Base-by-base conservation (phyloP, 2,329 filamentous ascomycete genomes). In the Mycosphaerelloides madeirae region DNA sequence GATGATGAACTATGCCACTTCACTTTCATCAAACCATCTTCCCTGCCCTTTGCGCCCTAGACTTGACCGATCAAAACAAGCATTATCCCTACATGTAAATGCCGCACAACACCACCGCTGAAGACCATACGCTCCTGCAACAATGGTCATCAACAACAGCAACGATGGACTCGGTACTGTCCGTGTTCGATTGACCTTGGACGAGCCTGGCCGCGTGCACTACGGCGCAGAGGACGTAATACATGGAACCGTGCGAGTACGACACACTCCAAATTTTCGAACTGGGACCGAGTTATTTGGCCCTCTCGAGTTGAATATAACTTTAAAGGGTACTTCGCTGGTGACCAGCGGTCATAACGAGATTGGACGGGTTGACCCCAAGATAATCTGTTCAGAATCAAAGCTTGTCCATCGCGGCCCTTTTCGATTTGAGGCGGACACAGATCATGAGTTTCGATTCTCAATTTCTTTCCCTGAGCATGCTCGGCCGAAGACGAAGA, bases 211-310 rank as follows among this genome's bases (percentile, higher is more conserved):
- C 4, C 44, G 43, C n/a, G 25, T 50, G 4, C 44, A 53, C 38
- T 48, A 50, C 41, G 50, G 50, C 6, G 32, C 38, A n/a, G 44
- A 44, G 7, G 36, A 48, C 29, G 41, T 44, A 13, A 37, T 53
- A n/a, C 29, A 11, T 19, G 50, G 50, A 18, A 40, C 38, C 7
- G 39, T 53, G 1, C n/a, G 40, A 6, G 19, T 51, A 6, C 41
- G 40, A 20, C 45, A 48, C 37, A 6, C 41, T 7, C 43, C 46
- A 29, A 34, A 28, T 19, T 6, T 19, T 16, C 14, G 39, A 33
- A 16, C 44, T 3, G 35, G 37, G 35, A 36, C 33, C 18, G 44
- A 48, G 20, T 35, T 50, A 1, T 50, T 50, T 16, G 50, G 48
- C 9, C 50, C 45, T 14, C 32, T 53, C 13, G 31, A 38, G 11